A percentile compares a stretch with the other conserved stretches of the same genome.
Evolutionary conservation across 2,329 filamentous ascomycete species (phyloP).

Genomic region (Sclerotinia glacialis): DNA sequence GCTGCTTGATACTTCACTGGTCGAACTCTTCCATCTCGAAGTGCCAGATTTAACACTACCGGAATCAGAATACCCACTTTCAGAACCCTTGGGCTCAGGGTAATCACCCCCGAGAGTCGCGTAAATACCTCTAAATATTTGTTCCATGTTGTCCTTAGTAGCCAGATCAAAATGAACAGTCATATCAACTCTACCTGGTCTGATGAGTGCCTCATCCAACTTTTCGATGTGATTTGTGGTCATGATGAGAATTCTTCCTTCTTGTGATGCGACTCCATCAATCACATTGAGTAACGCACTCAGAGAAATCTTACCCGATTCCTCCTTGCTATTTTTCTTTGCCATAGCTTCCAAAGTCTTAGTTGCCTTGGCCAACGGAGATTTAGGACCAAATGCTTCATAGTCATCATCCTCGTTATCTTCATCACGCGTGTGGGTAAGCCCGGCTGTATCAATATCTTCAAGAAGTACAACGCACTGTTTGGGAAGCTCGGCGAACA

Average conservation of each 20-base stretch:
- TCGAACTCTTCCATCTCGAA: constrained; percentile 46
- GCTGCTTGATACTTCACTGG: constrained; percentile 23
- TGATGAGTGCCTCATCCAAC: constrained; percentile 58
- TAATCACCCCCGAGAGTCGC: constrained; percentile 41
- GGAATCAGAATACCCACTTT: background rate
- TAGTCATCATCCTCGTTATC: constrained; percentile 24
- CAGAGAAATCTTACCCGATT: constrained; percentile 48
- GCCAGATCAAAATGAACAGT: constrained; percentile 51
- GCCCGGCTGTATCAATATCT: constrained; percentile 71
- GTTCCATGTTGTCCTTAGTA: constrained; percentile 33
- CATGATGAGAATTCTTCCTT: constrained; percentile 68
- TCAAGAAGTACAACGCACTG: constrained; percentile 73
- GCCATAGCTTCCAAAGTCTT: background rate
- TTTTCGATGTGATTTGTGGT: constrained; percentile 65
- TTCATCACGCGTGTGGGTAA: constrained; percentile 50
- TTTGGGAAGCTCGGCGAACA: constrained; percentile 66
- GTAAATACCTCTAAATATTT: constrained; percentile 38
- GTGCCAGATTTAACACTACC: constrained; percentile 45
- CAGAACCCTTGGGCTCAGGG: constrained; percentile 8
- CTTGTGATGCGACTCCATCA: constrained; percentile 64
- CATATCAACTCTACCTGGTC: constrained; percentile 62
- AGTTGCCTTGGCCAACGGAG: background rate
- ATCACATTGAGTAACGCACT: constrained; percentile 67
- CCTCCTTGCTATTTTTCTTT: constrained; percentile 42
- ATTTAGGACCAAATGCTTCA: constrained; percentile 4